These are phyloP conservation scores for Hibiscus trionum DNA, from an alignment of 345 rosid genomes.

Conservation along the genomic window DNA sequence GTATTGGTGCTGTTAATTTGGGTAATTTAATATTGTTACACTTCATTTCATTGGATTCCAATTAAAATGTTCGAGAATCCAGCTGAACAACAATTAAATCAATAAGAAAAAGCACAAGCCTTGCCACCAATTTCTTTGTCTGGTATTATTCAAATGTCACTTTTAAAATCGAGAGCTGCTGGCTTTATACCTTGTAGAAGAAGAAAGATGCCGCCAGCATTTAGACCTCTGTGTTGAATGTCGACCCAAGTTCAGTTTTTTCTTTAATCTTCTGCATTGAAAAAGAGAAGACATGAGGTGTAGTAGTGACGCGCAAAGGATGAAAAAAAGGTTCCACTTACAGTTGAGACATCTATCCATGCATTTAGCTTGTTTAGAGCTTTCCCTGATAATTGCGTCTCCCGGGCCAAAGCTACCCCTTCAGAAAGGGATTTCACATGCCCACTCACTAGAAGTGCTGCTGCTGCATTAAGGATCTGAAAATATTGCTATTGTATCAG, in stretches of 20 bases:
- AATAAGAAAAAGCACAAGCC: background rate
- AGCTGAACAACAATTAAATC: no score
- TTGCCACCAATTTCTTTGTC: background rate
- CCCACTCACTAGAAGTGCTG: slow-evolving; percentile 70
- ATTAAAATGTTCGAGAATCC: no score
- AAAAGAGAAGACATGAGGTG: background rate
- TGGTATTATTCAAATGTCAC: background rate
- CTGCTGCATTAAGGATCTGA: slow-evolving; percentile 92
- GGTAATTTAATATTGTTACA: background rate
- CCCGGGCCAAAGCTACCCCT: slow-evolving; percentile 71
- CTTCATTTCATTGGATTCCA: no score
- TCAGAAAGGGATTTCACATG: slow-evolving; percentile 44
- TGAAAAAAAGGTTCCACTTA: slow-evolving; percentile 14
- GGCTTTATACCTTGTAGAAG: background rate
- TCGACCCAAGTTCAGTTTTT: background rate
- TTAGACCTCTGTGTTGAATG: background rate
- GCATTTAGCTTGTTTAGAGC: slow-evolving; percentile 69
- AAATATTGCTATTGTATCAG: background rate
- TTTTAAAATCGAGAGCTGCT: no score
- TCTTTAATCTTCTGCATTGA: slow-evolving; percentile 17
- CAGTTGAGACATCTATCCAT: slow-evolving; percentile 43
- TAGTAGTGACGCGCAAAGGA: background rate
- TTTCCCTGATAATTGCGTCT: slow-evolving; percentile 68
- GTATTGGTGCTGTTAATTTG: background rate
- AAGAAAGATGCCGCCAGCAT: background rate